Evolutionary conservation across 2,329 filamentous ascomycete genomes (phyloP), one percentile per base, ranked within the genome.

Genomic region (Fusarium compactum): DNA sequence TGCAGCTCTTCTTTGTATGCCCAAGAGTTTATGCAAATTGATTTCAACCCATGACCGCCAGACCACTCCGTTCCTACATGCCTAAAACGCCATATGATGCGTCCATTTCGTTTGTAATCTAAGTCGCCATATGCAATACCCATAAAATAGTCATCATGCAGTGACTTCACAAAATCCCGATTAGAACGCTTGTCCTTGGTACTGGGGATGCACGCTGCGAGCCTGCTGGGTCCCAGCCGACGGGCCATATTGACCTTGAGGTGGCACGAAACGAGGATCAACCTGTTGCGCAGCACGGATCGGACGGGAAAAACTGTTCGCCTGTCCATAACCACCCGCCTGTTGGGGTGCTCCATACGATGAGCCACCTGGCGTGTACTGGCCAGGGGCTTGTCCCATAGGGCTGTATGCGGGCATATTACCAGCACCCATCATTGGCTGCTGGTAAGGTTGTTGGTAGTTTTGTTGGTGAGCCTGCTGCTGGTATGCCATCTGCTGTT

Each of bases 381-480:
- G 69, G 8, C 66, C 67, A 30, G 63, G 59, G 47, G 68, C 72
- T 59, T 67, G 69, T 8, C 69, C 75, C 61, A 76, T 74, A 8
- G 72, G 57, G 34, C 69, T 72, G 48, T 78, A 75, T n/a, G 59
- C 63, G 14, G 73, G 69, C 43, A 74, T 70, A 24, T 69, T 70
- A 9, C 74, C 75, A 52, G 71, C 76, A 20, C 71, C 73, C 58
- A 74, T 71, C 61, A 73, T 67, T 24, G 74, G 70, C 25, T 74
- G 76, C 51, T 70, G 75, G 11, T 65, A 67, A 15, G 44, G 48
- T 38, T 74, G 72, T 45, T 72, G 72, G 50, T 73, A 74, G 22
- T 75, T 72, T 46, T 74, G 71, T 25, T 72, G 70, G 32, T 78
- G 77, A 11, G 71, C 88, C 64, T 91, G 89, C 45, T 90, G 91